Percentiles rank a stretch among this genome's conserved stretches.
phyloP scores from a whole-genome alignment of 768 basidiomycete species.

The Leccinum variicolor region DNA sequence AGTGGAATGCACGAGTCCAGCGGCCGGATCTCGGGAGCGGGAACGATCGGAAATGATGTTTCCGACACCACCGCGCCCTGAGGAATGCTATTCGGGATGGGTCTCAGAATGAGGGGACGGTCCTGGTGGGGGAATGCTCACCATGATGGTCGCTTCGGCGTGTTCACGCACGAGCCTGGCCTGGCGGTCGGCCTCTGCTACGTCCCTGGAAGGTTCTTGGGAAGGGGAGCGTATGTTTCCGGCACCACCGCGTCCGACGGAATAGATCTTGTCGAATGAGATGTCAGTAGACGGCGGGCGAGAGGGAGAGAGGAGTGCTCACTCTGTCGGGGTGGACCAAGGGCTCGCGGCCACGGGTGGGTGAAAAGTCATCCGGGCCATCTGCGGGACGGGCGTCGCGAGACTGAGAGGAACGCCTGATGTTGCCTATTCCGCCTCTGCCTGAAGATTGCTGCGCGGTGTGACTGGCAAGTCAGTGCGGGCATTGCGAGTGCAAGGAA shows the following conservation, averaged over 20 bases:
- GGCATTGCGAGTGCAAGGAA: background rate
- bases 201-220: conserved; percentile 40
- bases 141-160: conserved; percentile 31
- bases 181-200: conserved; percentile 22
- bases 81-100: conserved; percentile 42
- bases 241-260: conserved; percentile 75
- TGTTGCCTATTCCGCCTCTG: conserved; percentile 69
- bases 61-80: conserved; percentile 63
- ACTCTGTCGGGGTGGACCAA: conserved; percentile 37
- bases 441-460: conserved; percentile 51
- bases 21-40: conserved; percentile 39
- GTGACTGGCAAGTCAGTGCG: background rate
- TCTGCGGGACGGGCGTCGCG: conserved; percentile 40
- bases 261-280: conserved; percentile 28
- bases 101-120: background rate
- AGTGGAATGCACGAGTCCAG: conserved; percentile 39
- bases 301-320: conserved; percentile 4
- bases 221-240: conserved; percentile 86
- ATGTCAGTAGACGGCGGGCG: background rate
- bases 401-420: conserved; percentile 47
- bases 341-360: conserved; percentile 61
- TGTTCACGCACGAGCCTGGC: conserved; percentile 23
- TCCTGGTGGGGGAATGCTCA: conserved; percentile 22
- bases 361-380: conserved; percentile 51
- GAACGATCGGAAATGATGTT: conserved; percentile 57